Percentiles rank a stretch among this genome's conserved stretches.
Conservation (phyloP, 2,329 filamentous ascomycete genomes). For the Dothistroma septosporum region DNA sequence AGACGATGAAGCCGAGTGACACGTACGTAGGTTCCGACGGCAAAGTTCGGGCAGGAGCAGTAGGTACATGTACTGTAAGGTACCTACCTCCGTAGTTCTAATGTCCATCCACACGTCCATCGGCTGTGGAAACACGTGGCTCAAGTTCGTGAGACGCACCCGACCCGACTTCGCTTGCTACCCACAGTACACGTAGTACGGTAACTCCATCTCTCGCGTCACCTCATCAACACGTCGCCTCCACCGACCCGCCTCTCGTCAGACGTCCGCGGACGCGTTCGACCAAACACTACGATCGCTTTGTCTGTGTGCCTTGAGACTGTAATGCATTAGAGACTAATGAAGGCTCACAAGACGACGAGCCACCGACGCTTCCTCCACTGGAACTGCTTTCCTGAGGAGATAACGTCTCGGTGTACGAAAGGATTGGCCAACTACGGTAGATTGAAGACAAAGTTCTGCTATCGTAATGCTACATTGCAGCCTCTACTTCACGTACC, state of each 20-base stretch:
- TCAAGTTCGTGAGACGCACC: no score
- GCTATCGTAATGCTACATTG: constrained; percentile 12
- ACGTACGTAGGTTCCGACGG: no score
- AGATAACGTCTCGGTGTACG: neutral
- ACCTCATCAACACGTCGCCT: no score
- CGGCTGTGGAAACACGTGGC: no score
- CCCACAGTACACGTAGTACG: no score
- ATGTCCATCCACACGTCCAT: no score
- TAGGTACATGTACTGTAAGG: no score
- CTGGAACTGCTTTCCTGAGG: constrained; percentile 6
- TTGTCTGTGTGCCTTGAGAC: neutral
- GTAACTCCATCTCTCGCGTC: neutral
- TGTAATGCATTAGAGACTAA: neutral
- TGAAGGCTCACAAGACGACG: neutral
- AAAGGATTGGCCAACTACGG: constrained; percentile 15
- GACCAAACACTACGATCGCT: neutral
- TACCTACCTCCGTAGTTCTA: no score
- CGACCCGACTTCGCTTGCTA: neutral
- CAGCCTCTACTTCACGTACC: constrained; percentile 13
- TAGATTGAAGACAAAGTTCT: no score
- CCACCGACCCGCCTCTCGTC: no score
- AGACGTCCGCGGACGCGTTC: neutral
- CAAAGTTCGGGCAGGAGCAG: neutral
- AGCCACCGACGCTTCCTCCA: neutral
- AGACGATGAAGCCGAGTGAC: neutral